phyloP scores from a whole-genome alignment of 2,329 filamentous ascomycete genomes.

The Ophiostoma tasmaniense region DNA sequence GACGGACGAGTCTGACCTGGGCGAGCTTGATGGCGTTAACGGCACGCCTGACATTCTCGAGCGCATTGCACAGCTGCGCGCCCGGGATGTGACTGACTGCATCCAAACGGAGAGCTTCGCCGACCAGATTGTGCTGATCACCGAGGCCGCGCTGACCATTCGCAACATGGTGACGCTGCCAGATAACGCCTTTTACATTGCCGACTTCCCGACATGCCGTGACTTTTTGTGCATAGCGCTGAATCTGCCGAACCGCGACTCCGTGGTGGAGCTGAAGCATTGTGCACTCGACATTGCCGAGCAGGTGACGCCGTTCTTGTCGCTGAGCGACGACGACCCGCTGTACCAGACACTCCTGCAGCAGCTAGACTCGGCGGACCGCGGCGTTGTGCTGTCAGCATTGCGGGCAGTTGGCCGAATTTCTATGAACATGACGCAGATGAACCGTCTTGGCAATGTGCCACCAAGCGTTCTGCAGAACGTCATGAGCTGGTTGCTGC shows the following conservation, averaged over 20 bases:
- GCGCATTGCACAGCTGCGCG: conserved; percentile 56
- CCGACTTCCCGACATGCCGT: conserved; percentile 64
- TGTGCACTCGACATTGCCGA: conserved; percentile 88
- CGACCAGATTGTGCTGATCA: conserved; percentile 65
- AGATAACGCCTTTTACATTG: conserved; percentile 78
- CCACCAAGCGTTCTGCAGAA: conserved; percentile 56
- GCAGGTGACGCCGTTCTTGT: conserved; percentile 75
- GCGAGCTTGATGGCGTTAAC: conserved; percentile 46
- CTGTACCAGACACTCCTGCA: conserved; percentile 67
- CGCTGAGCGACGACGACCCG: conserved; percentile 62
- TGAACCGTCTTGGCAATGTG: conserved; percentile 67
- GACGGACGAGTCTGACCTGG: conserved; percentile 46
- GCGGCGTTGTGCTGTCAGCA: conserved; percentile 71
- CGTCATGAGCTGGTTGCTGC: conserved; percentile 63
- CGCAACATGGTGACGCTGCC: conserved; percentile 93
- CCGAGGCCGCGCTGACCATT: conserved; percentile 78
- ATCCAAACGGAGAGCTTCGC: conserved; percentile 64
- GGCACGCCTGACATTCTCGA: conserved; percentile 66
- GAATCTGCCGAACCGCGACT: conserved; percentile 63
- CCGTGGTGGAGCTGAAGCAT: conserved; percentile 76
- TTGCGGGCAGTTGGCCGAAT: conserved; percentile 78
- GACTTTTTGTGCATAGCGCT: conserved; percentile 78
- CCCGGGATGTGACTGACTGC: conserved; percentile 54
- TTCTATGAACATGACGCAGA: conserved; percentile 74
- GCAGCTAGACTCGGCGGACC: conserved; percentile 61